Base-by-base conservation (phyloP, 2,329 filamentous ascomycete genomes). In the Grosmannia clavigera region DNA sequence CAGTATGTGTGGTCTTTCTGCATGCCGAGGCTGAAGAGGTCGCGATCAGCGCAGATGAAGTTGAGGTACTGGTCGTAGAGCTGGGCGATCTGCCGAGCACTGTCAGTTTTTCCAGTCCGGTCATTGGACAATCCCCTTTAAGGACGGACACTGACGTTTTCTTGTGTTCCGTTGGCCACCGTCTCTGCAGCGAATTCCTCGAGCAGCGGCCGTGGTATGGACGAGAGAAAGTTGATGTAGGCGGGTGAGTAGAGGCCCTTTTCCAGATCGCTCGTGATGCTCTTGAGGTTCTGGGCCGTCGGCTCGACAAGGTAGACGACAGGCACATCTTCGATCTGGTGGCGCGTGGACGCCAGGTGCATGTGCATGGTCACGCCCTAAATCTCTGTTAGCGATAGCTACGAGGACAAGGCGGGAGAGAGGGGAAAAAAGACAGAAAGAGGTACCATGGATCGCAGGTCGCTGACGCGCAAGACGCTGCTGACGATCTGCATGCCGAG, bases 61-160 rank as follows among this genome's bases (percentile, higher is more conserved):
- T 99, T 97, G 59, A 99, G 79, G 69, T 97, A 97, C 71, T 99
- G 94, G 70, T 99, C 94, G 67, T 86, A 99, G 7, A 99, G 83
- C 68, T 96, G 92, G 2, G 92, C 86, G 64, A 99, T 92, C 67
- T 88, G 85, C 0, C 25, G 12, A 14, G 3, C 35, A 46, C 3
- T n/a, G 43, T 52, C 31, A 58, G 40, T 29, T 14, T 51, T 11
- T 12, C 35, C 19, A 19, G 40, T 51, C 9, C 14, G 4, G 12
- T 35, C 19, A 5, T 29, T 22, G 7, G 25, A 6, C 12, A 12
- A 40, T 31, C 27, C 5, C 25, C 6, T 12, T 31, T n/a, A 10
- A 10, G 16, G 5, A 3, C 3, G 16, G 7, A 2, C 25, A 63
- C 64, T 54, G 4, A 66, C 64, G 25, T 65, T 60, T 66, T 97